A percentile compares a stretch with the other conserved stretches of the same genome.
These are phyloP conservation scores for Eucalyptus fibrosa DNA, from an alignment of 345 rosid genomes.

Conservation along the genomic window DNA sequence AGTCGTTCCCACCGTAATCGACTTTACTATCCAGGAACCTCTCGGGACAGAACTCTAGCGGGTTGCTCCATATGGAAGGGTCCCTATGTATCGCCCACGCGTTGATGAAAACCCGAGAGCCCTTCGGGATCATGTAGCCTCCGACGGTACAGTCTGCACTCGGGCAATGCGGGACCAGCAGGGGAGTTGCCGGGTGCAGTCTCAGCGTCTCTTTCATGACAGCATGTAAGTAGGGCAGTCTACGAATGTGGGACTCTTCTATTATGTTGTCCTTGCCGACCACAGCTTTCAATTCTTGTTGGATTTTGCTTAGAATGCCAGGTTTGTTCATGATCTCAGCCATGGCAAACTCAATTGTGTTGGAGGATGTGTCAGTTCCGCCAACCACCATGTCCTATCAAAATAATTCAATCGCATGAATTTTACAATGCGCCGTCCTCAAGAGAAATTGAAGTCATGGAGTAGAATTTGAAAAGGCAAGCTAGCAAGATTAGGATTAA, in stretches of 20 bases:
- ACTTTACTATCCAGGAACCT: constrained; percentile 24
- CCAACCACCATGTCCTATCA: constrained; percentile 50
- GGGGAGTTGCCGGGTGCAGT: constrained; percentile 37
- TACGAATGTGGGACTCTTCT: constrained; percentile 33
- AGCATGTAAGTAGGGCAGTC: constrained; percentile 24
- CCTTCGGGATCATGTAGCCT: constrained; percentile 38
- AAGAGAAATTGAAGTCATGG: neutral
- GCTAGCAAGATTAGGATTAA: neutral
- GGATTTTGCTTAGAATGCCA: constrained; percentile 18
- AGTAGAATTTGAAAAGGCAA: neutral
- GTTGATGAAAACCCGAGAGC: constrained; percentile 27
- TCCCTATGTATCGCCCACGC: constrained; percentile 50
- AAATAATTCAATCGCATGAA: neutral
- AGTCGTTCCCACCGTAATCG: constrained; percentile 49
- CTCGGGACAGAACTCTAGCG: constrained; percentile 32
- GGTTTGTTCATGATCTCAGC: constrained; percentile 44
- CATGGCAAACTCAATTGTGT: constrained; percentile 32
- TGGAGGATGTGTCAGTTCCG: constrained; percentile 45
- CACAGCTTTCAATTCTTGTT: constrained; percentile 30
- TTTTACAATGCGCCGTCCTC: neutral
- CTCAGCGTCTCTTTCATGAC: constrained; percentile 42
- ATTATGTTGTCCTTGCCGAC: constrained; percentile 28
- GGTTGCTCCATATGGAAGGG: constrained; percentile 35
- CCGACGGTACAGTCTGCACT: constrained; percentile 7
- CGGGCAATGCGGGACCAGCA: constrained; percentile 45